Conservation (phyloP, 306 rosid genomes). For the Abrus precatorius region DNA sequence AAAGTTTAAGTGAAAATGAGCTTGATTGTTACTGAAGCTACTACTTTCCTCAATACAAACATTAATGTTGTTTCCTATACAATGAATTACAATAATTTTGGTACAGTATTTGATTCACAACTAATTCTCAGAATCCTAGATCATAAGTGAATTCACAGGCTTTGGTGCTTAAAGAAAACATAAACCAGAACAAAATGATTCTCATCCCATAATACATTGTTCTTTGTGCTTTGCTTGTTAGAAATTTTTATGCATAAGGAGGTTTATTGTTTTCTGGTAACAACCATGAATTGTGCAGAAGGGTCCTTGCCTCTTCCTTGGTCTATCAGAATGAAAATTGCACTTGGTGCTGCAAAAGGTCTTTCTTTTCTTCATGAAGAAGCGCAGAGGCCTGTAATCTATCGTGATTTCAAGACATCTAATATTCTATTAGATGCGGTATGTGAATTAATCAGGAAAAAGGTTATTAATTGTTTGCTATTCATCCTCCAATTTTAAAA, state of each 20-base stretch:
- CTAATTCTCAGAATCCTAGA: slow-evolving; percentile 7
- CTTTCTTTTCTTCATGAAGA: slow-evolving; percentile 93
- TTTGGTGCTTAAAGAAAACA: not conserved
- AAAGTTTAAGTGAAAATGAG: slow-evolving; percentile 19
- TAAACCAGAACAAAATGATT: slow-evolving; percentile 16
- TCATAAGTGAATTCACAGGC: not conserved
- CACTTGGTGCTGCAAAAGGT: slow-evolving; percentile 75
- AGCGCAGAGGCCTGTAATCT: slow-evolving; percentile 81
- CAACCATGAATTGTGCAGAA: slow-evolving; percentile 67
- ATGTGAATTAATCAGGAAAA: slow-evolving; percentile 42
- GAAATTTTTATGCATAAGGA: slow-evolving; percentile 36
- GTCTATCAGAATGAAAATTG: slow-evolving; percentile 56
- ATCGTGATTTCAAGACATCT: slow-evolving; percentile 96
- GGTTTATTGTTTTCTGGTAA: slow-evolving; percentile 56
- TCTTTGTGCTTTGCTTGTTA: slow-evolving; percentile 29
- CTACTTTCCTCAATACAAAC: slow-evolving; percentile 2
- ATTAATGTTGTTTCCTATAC: not conserved
- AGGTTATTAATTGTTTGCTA: slow-evolving; percentile 8
- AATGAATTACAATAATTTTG: slow-evolving; percentile 2
- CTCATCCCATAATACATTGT: slow-evolving; percentile 3
- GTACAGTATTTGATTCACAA: slow-evolving; percentile 19
- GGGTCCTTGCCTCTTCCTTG: slow-evolving; percentile 99
- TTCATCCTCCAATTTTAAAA: slow-evolving; percentile 31
- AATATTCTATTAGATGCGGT: slow-evolving; percentile 92
- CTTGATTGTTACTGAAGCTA: slow-evolving; percentile 8